Evolutionary conservation across 192 early-diverging fungal genomes (phyloP).

Genomic region (Oehlia diaphana): DNA sequence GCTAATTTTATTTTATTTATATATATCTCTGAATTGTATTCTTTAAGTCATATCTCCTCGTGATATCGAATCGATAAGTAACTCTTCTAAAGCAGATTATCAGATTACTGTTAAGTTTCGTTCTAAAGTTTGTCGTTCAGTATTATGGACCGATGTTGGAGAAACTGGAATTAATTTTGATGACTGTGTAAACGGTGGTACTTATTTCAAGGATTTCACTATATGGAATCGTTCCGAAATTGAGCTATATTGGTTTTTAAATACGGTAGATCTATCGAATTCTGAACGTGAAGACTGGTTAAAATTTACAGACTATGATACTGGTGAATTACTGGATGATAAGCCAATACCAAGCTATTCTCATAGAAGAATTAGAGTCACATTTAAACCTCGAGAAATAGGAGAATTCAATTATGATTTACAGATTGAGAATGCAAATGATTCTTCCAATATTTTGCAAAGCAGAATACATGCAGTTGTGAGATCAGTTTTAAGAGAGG

Average conservation of each 20-base stretch:
- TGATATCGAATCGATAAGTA: slow-evolving; percentile 14
- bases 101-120: slow-evolving; percentile 73
- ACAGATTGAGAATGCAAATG: slow-evolving; percentile 89
- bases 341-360: slow-evolving; percentile 71
- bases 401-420: slow-evolving; percentile 93
- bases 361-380: slow-evolving; percentile 70
- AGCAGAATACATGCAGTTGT: slow-evolving; percentile 83
- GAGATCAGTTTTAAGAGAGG: slow-evolving; percentile 70
- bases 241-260: slow-evolving; percentile 85
- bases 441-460: slow-evolving; percentile 77
- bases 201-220: slow-evolving; percentile 89
- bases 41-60: not conserved
- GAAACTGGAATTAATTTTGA: slow-evolving; percentile 93
- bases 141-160: slow-evolving; percentile 89
- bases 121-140: slow-evolving; percentile 84
- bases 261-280: slow-evolving; percentile 66
- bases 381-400: slow-evolving; percentile 81
- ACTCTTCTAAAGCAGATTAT: slow-evolving; percentile 49
- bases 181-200: slow-evolving; percentile 87
- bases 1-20: not conserved
- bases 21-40: not conserved
- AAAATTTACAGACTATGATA: slow-evolving; percentile 75
- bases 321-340: slow-evolving; percentile 45
- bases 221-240: slow-evolving; percentile 90
- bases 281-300: slow-evolving; percentile 61